Conservation (phyloP, 2,329 filamentous ascomycete genomes). For the Coniella vitis region DNA sequence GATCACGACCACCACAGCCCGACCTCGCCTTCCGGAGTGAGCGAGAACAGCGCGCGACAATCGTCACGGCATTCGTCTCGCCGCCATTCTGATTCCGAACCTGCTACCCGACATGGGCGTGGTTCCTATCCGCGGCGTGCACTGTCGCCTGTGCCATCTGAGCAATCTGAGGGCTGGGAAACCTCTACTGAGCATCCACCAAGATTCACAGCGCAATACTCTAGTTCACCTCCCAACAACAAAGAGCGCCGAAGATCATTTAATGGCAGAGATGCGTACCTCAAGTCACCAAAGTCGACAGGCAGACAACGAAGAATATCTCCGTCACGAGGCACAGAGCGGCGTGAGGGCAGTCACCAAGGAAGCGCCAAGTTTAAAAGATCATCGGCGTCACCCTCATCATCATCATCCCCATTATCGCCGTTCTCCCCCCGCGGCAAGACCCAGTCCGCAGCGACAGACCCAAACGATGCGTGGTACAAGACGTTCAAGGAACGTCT, state of each 20-base stretch:
- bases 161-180: conserved; percentile 4
- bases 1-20: neutral
- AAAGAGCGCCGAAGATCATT: no score
- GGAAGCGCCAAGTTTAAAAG: neutral
- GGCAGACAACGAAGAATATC: neutral
- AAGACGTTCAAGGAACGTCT: conserved; percentile 9
- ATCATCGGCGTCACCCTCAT: no score
- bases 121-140: conserved; percentile 3
- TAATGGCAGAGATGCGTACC: neutral
- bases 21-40: neutral
- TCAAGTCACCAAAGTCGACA: neutral
- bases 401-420: neutral
- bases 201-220: no score
- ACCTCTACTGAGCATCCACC: neutral
- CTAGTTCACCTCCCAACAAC: no score
- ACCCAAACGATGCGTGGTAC: conserved; percentile 10
- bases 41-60: neutral
- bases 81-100: neutral
- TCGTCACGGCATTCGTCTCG: neutral
- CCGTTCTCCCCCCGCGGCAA: no score
- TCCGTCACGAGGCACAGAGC: neutral
- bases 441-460: conserved; percentile 1
- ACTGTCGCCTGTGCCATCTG: conserved; percentile 9
- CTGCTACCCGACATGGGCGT: conserved; percentile 2
- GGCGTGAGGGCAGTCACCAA: neutral